phyloP scores from a whole-genome alignment of 345 rosid genomes.

The Salix brachista region DNA sequence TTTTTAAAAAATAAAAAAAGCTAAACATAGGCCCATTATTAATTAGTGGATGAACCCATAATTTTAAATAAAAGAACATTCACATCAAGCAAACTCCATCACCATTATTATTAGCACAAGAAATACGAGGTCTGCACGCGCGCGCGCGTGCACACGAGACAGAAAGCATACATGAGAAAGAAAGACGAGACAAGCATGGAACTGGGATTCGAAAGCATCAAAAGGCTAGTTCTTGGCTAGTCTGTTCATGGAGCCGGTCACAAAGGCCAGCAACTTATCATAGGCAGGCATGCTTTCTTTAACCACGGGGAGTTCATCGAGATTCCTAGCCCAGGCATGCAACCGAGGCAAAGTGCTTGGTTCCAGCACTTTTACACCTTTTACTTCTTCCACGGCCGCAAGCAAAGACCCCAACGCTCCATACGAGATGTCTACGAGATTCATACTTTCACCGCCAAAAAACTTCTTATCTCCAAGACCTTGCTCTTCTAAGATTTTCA shows the following conservation, averaged over 20 bases:
- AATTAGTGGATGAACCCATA: no score
- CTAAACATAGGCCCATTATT: no score
- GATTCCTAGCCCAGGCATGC: slow-evolving; percentile 7
- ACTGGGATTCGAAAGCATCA: background rate
- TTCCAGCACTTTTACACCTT: background rate
- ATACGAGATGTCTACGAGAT: background rate
- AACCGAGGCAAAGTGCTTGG: slow-evolving; percentile 6
- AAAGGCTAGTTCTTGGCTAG: background rate
- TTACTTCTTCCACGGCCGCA: background rate
- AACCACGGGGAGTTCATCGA: slow-evolving; percentile 7
- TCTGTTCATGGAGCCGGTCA: background rate
- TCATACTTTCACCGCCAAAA: slow-evolving; percentile 10
- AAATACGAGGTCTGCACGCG: background rate
- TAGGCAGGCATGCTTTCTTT: slow-evolving; percentile 5
- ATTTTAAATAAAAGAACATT: no score
- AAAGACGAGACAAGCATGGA: background rate
- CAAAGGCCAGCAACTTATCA: background rate
- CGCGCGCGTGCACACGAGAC: background rate
- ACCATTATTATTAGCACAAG: background rate
- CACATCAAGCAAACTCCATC: background rate
- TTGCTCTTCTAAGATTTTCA: slow-evolving; percentile 7
- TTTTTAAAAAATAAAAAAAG: no score
- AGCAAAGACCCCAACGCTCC: background rate
- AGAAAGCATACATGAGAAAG: background rate
- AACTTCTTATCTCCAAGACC: slow-evolving; percentile 13